Conservation (phyloP, 176 grass and related monocot genomes). For the Phoenix roebelenii region DNA sequence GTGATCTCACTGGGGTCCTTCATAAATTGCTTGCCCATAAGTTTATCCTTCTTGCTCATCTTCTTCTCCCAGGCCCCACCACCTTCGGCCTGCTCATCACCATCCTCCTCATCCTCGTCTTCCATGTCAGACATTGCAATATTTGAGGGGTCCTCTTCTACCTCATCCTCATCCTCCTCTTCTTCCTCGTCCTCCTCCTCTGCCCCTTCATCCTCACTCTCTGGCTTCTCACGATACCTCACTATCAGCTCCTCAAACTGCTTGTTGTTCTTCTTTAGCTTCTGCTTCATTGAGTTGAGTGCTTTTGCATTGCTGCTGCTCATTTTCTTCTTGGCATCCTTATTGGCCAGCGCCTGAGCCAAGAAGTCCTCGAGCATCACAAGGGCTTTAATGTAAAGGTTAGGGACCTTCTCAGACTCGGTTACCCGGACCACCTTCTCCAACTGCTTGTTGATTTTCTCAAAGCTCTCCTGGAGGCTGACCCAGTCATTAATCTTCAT, state of each 20-base stretch:
- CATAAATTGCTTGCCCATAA: slow-evolving; percentile 75
- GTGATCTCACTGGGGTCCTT: slow-evolving; percentile 95
- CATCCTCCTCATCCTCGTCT: slow-evolving; percentile 24
- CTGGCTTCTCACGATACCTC: slow-evolving; percentile 51
- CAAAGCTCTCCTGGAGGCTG: slow-evolving; percentile 80
- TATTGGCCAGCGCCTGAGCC: slow-evolving; percentile 73
- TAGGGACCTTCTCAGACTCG: slow-evolving; percentile 63
- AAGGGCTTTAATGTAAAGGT: slow-evolving; percentile 74
- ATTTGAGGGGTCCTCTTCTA: slow-evolving; percentile 33
- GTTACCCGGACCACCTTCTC: slow-evolving; percentile 86
- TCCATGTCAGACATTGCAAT: slow-evolving; percentile 55
- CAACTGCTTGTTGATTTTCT: slow-evolving; percentile 94
- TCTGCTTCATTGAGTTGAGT: slow-evolving; percentile 77
- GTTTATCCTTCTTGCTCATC: slow-evolving; percentile 57
- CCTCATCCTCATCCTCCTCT: slow-evolving; percentile 20
- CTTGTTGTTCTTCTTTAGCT: slow-evolving; percentile 98
- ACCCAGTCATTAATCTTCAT: slow-evolving; percentile 99
- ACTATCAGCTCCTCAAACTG: slow-evolving; percentile 68
- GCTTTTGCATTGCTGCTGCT: slow-evolving; percentile 90
- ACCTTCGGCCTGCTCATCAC: slow-evolving; percentile 7
- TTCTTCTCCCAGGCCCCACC: slow-evolving; percentile 38
- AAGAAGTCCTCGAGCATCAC: slow-evolving; percentile 89
- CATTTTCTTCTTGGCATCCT: slow-evolving; percentile 98
- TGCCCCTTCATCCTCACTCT: slow-evolving; percentile 50
- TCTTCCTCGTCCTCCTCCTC: slow-evolving; percentile 34